Conservation (phyloP, 2,329 filamentous ascomycete species). For the Aspergillus glaucus region DNA sequence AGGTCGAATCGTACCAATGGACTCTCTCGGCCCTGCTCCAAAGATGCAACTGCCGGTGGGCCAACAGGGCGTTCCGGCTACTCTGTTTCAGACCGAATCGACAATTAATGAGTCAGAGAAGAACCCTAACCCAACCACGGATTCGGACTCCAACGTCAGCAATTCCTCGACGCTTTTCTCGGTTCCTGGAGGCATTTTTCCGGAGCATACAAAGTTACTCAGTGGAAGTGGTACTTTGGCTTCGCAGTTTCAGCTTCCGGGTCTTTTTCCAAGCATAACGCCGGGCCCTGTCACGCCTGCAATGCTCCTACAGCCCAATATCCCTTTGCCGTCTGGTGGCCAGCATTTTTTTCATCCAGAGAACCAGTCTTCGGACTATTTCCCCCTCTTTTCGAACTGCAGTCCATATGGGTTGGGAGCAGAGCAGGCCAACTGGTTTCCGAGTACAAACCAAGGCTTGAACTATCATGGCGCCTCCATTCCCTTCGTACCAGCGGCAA, state of each 20-base stretch:
- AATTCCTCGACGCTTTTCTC: conserved; percentile 1
- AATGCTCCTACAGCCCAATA: conserved; percentile 5
- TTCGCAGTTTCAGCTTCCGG: conserved; percentile 2
- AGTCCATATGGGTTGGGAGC: conserved; percentile 4
- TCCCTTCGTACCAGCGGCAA: conserved; percentile 8
- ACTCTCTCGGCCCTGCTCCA: conserved; percentile 27
- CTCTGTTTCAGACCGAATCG: conserved; percentile 1
- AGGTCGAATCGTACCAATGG: conserved; percentile 45
- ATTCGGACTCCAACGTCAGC: background rate
- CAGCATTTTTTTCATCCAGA: conserved; percentile 7
- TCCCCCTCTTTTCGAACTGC: conserved; percentile 9
- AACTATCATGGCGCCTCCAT: conserved; percentile 5
- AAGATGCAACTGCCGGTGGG: conserved; percentile 26
- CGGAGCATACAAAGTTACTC: background rate
- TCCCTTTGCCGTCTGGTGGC: conserved; percentile 2
- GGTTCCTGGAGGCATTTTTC: conserved; percentile 2
- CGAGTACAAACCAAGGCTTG: conserved; percentile 10
- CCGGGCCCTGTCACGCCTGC: conserved; percentile 7
- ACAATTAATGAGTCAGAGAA: conserved; percentile 2
- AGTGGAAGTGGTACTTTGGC: background rate
- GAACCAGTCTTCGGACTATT: conserved; percentile 9
- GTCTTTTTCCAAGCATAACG: conserved; percentile 4
- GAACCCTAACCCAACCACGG: background rate
- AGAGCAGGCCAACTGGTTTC: conserved; percentile 12
- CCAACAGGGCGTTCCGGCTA: conserved; percentile 4